Evolutionary conservation across 2,329 filamentous ascomycete genomes (phyloP).

Genomic region (Graphilbum ipis-grandicollis): DNA sequence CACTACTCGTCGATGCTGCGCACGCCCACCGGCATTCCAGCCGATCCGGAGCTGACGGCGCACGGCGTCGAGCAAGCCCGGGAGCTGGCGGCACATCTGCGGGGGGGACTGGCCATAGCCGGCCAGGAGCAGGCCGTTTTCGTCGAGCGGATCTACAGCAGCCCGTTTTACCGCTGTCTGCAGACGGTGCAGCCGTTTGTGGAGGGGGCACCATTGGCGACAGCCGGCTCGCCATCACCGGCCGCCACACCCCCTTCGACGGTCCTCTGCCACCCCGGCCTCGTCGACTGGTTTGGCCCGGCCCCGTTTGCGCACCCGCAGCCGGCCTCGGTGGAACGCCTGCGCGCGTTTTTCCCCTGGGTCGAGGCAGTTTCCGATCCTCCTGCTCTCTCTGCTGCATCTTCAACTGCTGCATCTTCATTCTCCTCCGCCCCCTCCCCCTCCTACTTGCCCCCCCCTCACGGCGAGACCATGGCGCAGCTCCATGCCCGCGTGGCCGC

Average conservation of each 20-base stretch:
- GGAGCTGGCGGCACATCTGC: conserved; percentile 54
- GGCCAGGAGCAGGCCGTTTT: conserved; percentile 30
- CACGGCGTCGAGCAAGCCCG: conserved; percentile 73
- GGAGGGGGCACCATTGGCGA: conserved; percentile 5
- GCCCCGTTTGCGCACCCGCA: conserved; percentile 74
- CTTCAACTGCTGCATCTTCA: too few species aligned
- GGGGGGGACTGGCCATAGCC: conserved; percentile 6
- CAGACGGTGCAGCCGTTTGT: conserved; percentile 65
- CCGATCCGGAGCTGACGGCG: conserved; percentile 72
- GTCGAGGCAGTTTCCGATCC: too few species aligned
- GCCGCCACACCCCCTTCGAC: conserved; percentile 7
- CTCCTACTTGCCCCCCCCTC: conserved; percentile 46
- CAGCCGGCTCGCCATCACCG: neutral
- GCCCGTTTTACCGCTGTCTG: conserved; percentile 73
- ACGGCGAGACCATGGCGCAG: conserved; percentile 63
- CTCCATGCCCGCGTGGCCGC: conserved; percentile 67
- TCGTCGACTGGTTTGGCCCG: conserved; percentile 81
- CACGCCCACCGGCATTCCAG: conserved; percentile 74
- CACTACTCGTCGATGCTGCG: conserved; percentile 55
- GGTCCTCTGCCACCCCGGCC: conserved; percentile 37
- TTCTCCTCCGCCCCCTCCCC: neutral
- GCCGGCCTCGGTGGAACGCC: conserved; percentile 45
- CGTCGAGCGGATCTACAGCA: conserved; percentile 64
- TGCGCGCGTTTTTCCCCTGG: conserved; percentile 49
- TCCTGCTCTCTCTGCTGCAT: too few species aligned